A percentile compares a stretch with the other conserved stretches of the same genome.
phyloP scores from a whole-genome alignment of 257 asterid species.

The Penstemon newberryi region DNA sequence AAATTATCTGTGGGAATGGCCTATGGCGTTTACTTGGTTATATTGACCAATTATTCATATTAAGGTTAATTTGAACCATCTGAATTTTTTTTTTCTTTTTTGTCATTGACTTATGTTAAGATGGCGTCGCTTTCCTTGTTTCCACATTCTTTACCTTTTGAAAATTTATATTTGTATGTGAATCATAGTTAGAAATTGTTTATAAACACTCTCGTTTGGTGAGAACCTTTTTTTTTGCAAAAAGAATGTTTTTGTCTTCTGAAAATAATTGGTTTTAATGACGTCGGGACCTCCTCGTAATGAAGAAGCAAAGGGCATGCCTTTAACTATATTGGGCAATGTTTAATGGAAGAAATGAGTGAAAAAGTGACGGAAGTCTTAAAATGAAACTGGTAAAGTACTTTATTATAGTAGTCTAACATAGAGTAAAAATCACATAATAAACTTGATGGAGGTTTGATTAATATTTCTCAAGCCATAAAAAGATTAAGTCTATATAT shows the following conservation, averaged over 20 bases:
- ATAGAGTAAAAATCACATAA: too few species aligned
- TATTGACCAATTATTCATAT: background rate
- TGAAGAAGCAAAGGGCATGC: background rate
- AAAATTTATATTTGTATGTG: background rate
- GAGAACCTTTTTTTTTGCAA: background rate
- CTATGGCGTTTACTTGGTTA: background rate
- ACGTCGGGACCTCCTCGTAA: background rate
- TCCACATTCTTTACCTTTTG: background rate
- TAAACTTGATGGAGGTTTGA: background rate
- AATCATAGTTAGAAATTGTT: background rate
- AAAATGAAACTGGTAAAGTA: background rate
- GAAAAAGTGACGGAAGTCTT: background rate
- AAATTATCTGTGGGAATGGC: background rate
- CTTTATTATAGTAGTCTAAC: background rate
- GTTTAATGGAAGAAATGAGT: too few species aligned
- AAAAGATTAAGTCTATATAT: too few species aligned
- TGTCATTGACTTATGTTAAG: background rate
- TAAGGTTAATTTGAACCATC: constrained; percentile 3
- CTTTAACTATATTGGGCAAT: background rate
- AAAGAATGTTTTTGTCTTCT: background rate
- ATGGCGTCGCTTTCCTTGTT: background rate
- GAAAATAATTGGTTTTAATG: background rate
- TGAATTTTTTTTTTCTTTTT: background rate
- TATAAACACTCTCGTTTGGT: constrained; percentile 1
- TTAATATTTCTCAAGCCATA: background rate